phyloP scores from a whole-genome alignment of 2,329 filamentous ascomycete species.

The Periconia sp. region DNA sequence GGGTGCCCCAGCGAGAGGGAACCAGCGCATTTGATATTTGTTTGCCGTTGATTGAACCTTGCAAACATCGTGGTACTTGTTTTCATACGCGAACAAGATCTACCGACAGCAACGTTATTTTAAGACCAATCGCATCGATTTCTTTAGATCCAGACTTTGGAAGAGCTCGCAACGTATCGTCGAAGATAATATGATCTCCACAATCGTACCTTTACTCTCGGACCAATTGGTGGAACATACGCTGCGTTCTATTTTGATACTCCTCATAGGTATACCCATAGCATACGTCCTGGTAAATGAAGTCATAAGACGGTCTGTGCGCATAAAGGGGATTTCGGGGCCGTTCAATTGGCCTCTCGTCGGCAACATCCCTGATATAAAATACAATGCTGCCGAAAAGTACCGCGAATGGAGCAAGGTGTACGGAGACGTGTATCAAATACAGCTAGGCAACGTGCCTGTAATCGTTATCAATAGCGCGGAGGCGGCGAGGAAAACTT shows the following conservation, averaged over 20 bases:
- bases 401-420: constrained; percentile 51
- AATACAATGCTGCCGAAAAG: constrained; percentile 50
- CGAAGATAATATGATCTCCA: constrained; percentile 34
- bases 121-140: background rate
- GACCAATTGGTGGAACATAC: constrained; percentile 30
- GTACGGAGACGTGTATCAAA: constrained; percentile 53
- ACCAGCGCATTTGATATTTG: too few species aligned
- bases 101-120: too few species aligned
- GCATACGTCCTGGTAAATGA: constrained; percentile 47
- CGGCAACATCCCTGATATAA: constrained; percentile 52
- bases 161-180: background rate
- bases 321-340: constrained; percentile 47
- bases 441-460: constrained; percentile 54
- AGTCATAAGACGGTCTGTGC: constrained; percentile 38
- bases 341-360: constrained; percentile 48
- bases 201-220: constrained; percentile 29
- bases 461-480: constrained; percentile 53
- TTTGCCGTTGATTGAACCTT: too few species aligned
- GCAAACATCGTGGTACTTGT: too few species aligned
- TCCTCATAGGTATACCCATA: constrained; percentile 36
- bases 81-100: too few species aligned
- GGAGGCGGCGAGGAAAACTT: constrained; percentile 48
- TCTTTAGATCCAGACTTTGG: background rate
- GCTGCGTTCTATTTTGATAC: constrained; percentile 25
- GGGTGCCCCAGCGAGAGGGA: too few species aligned